A percentile compares a stretch with the other conserved stretches of the same genome.
These are phyloP conservation scores for Botrytis tulipae DNA, from an alignment of 2,329 filamentous ascomycete genomes.

Conservation along the genomic window DNA sequence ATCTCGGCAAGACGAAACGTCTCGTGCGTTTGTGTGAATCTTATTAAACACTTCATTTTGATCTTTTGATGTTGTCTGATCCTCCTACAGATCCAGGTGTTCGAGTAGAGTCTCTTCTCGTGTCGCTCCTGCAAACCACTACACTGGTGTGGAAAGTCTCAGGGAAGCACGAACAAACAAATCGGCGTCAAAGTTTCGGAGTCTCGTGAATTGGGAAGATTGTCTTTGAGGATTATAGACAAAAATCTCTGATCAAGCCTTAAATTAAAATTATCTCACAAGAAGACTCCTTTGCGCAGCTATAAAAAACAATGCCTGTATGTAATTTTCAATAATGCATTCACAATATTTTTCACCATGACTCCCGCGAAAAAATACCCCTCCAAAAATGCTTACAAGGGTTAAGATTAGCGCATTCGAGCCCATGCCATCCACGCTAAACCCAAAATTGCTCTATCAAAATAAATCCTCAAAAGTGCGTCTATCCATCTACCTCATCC, in stretches of 20 bases:
- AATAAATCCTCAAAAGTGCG: constrained; percentile 12
- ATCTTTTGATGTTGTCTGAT: not conserved
- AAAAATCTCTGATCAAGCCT: not conserved
- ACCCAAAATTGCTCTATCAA: constrained; percentile 14
- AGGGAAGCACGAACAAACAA: not conserved
- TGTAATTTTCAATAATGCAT: not conserved
- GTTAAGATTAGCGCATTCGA: not conserved
- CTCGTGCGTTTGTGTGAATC: constrained; percentile 86
- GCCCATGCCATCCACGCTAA: not conserved
- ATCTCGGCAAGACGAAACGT: constrained; percentile 86
- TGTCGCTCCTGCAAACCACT: not conserved
- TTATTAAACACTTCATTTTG: constrained; percentile 76
- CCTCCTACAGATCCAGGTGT: not conserved
- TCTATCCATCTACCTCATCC: not conserved
- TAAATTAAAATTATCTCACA: not conserved
- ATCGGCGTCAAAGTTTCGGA: not conserved
- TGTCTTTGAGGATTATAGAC: not conserved
- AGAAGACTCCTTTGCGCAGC: not conserved
- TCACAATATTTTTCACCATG: constrained; percentile 1
- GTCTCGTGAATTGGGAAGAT: not conserved
- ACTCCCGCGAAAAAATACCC: constrained; percentile 14
- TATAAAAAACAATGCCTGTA: not conserved
- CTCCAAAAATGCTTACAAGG: constrained; percentile 18
- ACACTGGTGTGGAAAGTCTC: constrained; percentile 11
- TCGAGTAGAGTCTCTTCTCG: not conserved